These are phyloP conservation scores for Cutaneotrichosporon arboriforme DNA, from an alignment of 1,284 basidiomycete genomes.

Conservation along the genomic window DNA sequence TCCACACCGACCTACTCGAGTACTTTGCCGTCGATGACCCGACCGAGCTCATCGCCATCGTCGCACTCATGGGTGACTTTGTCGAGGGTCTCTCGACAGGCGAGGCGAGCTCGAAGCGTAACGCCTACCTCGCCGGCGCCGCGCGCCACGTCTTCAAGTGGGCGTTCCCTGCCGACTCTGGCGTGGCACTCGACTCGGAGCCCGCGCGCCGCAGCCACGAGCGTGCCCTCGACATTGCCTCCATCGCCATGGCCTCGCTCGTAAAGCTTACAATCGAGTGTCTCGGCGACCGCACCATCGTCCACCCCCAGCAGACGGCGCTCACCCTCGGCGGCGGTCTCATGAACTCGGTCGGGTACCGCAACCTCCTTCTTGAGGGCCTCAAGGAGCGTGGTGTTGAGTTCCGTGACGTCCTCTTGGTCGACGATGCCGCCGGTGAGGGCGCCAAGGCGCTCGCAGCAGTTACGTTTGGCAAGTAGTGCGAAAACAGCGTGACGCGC, in stretches of 20 bases:
- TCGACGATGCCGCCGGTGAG: slow-evolving; percentile 37
- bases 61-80: slow-evolving; percentile 26
- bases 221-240: slow-evolving; percentile 27
- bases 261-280: slow-evolving; percentile 29
- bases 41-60: slow-evolving; percentile 33
- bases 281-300: slow-evolving; percentile 33
- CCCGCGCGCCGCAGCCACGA: slow-evolving; percentile 12
- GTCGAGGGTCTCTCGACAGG: slow-evolving; percentile 24
- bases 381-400: slow-evolving; percentile 23
- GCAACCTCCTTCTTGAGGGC: slow-evolving; percentile 27
- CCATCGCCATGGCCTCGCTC: slow-evolving; percentile 22
- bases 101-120: slow-evolving; percentile 33
- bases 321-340: slow-evolving; percentile 39
- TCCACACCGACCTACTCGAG: slow-evolving; percentile 34
- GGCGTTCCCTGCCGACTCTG: slow-evolving; percentile 34
- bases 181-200: slow-evolving; percentile 5
- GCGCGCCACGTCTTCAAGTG: slow-evolving; percentile 34
- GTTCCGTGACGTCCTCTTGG: slow-evolving; percentile 29
- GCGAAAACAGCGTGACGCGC: too few relatives aligned
- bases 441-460: slow-evolving; percentile 33
- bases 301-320: slow-evolving; percentile 25
- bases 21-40: slow-evolving; percentile 36
- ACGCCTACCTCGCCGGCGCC: slow-evolving; percentile 37
- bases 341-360: slow-evolving; percentile 35
- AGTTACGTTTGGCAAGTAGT: slow-evolving; percentile 19